Evolutionary conservation across 192 early-diverging fungal species (phyloP).

Genomic region (Rhizophagus sp.): DNA sequence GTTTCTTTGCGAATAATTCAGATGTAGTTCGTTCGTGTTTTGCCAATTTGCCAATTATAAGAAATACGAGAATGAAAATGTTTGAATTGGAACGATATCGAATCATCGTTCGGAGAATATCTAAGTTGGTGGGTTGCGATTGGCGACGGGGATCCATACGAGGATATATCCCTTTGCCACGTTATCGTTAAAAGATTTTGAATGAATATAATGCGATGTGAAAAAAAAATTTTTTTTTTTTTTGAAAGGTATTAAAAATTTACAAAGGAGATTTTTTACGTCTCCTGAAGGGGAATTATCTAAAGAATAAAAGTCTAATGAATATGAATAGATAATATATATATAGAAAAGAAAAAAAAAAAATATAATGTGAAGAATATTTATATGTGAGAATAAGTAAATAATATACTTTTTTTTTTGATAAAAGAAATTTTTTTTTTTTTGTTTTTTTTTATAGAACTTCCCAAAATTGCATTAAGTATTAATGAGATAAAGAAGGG

Average conservation of each 20-base stretch:
- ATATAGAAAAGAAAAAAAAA: too few relatives aligned
- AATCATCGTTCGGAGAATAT: neutral
- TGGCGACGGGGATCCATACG: neutral
- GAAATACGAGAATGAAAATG: neutral
- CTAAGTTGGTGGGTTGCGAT: neutral
- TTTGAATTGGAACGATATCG: neutral
- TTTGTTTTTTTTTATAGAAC: too few relatives aligned
- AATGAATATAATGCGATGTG: neutral
- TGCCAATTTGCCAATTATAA: neutral
- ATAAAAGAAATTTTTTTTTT: too few relatives aligned
- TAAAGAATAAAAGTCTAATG: neutral
- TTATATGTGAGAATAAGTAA: too few relatives aligned
- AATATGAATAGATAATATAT: too few relatives aligned
- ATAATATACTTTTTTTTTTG: too few relatives aligned
- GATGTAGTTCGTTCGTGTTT: neutral
- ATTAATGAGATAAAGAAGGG: too few relatives aligned
- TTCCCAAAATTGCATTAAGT: too few relatives aligned
- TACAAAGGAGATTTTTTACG: neutral
- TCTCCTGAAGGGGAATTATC: neutral
- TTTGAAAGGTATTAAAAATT: neutral
- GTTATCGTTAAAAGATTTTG: neutral
- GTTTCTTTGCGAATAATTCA: neutral
- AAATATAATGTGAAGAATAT: too few relatives aligned
- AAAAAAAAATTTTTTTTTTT: neutral
- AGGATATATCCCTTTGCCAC: neutral